Evolutionary conservation across 2,329 filamentous ascomycete species (phyloP), one percentile per base, ranked within the genome.

Genomic region (Fusarium sp.): DNA sequence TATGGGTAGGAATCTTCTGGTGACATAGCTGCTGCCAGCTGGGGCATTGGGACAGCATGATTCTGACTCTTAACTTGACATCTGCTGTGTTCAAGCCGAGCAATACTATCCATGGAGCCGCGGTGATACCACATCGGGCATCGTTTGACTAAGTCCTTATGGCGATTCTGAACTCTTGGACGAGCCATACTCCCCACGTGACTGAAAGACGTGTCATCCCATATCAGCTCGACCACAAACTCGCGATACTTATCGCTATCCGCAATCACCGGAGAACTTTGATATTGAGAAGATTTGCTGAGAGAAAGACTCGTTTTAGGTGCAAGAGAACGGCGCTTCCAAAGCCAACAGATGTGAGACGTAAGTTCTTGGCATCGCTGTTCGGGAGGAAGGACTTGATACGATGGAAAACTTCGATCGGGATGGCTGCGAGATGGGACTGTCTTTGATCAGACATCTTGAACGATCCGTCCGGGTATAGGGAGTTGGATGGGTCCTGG

Each of bases 211-310:
- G 73, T 74, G 55, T 83, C 81, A 29, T 84, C 80, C 80, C 79
- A 84, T 38, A 86, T 76, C 9, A 85, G 78, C 60, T 85, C 83
- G 7, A 52, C 67, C 12, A 85, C 74, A 3, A 65, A 42, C 2
- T 70, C 49, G 7, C 79, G 78, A 53, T 81, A 80, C 2, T 45
- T 62, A 8, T 80, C 77, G 65, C 84, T 79, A 14, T 80, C 69
- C 13, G 83, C 79, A 54, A 85, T 73, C 18, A 77, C 74, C 77
- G 74, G 27, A 83, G 78, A 8, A 82, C 81, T 5, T 79, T 47
- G 10, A 86, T 70, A 55, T 85, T 81, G 27, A 17, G 75, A 7
- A 79, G 78, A 54, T 82, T 84, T 8, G 83, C 78, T 10, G 81
- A 83, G 15, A 85, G 69, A 60, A 83, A 85, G 8, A 83, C 79